Evolutionary conservation across 805 yeast genomes (phyloP).

Genomic region (Metschnikowia continentalis): DNA sequence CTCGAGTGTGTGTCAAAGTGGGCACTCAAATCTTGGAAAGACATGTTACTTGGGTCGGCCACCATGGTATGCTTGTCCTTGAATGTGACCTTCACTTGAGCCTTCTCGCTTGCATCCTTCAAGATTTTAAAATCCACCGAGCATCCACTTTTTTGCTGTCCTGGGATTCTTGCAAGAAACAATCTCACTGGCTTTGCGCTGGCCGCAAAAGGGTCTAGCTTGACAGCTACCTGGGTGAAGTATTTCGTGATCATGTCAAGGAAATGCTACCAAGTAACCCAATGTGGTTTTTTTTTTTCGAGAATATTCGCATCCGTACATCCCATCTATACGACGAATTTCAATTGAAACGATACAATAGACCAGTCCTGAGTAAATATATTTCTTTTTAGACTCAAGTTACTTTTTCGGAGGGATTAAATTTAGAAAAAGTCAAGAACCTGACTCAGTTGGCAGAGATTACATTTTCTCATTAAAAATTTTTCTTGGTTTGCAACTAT

Average conservation of each 20-base stretch:
- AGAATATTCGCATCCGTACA: not conserved
- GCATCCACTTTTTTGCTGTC: conserved; percentile 58
- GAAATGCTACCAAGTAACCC: not conserved
- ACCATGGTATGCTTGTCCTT: conserved; percentile 70
- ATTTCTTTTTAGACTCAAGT: too few species aligned
- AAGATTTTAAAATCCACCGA: conserved; percentile 60
- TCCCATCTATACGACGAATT: not conserved
- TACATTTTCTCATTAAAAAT: too few species aligned
- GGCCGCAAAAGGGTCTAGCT: conserved; percentile 73
- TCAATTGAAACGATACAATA: not conserved
- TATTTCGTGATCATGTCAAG: conserved; percentile 79
- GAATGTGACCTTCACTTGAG: conserved; percentile 70
- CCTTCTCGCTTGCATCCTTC: conserved; percentile 37
- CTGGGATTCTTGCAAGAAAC: conserved; percentile 77
- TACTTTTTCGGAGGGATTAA: too few species aligned
- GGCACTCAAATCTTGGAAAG: conserved; percentile 59
- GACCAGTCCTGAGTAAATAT: too few species aligned
- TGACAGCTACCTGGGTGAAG: conserved; percentile 71
- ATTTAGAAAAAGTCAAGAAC: too few species aligned
- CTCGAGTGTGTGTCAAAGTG: conserved; percentile 80
- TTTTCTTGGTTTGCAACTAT: too few species aligned
- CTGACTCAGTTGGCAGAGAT: too few species aligned
- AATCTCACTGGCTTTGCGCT: conserved; percentile 73
- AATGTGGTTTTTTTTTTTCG: not conserved
- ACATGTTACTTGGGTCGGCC: conserved; percentile 57